Percentiles rank a stretch among this genome's conserved stretches.
Conservation (phyloP, 805 yeast genomes). For the Torulaspora franciscae region DNA sequence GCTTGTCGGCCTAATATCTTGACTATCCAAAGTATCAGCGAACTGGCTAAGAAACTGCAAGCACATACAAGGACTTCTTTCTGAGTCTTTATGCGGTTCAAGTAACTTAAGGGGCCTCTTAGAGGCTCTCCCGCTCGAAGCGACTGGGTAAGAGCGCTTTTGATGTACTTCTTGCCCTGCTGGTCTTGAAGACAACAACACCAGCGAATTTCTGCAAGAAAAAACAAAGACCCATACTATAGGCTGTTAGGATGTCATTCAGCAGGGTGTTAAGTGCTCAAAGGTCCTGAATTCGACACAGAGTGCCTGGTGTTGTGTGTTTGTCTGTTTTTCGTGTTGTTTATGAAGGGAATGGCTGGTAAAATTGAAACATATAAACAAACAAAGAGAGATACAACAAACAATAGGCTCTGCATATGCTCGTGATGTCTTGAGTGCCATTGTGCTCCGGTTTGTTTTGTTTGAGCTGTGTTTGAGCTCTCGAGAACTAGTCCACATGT, state of each 20-base stretch:
- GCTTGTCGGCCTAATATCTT: too few species aligned
- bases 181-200: too few species aligned
- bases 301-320: neutral
- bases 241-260: neutral
- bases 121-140: too few species aligned
- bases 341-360: constrained; percentile 7
- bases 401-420: neutral
- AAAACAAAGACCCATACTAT: too few species aligned
- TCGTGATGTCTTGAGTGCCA: neutral
- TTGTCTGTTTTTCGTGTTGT: neutral
- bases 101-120: too few species aligned
- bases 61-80: too few species aligned
- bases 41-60: too few species aligned
- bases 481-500: neutral
- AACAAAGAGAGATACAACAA: neutral
- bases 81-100: too few species aligned
- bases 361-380: constrained; percentile 7
- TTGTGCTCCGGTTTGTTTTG: neutral
- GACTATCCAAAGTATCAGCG: too few species aligned
- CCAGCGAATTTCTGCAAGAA: too few species aligned
- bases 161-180: too few species aligned
- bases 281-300: neutral
- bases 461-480: neutral
- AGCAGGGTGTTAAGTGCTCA: neutral
- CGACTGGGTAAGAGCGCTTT: too few species aligned